phyloP scores from a whole-genome alignment of 352 stramenopile genomes.

The Globisporangium viniferum region DNA sequence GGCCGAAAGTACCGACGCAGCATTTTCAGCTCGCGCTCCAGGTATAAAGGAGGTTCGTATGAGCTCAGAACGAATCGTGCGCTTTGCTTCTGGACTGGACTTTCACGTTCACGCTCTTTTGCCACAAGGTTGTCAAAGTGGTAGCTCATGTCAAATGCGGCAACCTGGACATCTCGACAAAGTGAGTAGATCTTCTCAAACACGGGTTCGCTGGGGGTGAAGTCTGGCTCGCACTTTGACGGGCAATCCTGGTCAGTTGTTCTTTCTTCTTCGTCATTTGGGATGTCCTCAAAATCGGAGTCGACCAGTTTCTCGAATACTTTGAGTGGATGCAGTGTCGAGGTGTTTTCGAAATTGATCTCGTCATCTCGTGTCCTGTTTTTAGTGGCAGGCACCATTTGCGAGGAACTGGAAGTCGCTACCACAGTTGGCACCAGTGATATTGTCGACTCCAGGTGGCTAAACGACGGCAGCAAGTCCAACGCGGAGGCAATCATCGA shows the following conservation, averaged over 20 bases:
- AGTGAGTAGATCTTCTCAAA: constrained; percentile 19
- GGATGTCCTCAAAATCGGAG: background rate
- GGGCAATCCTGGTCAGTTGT: background rate
- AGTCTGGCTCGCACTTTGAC: background rate
- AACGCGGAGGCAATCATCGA: constrained; percentile 39
- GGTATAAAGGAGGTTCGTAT: constrained; percentile 25
- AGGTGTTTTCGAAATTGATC: background rate
- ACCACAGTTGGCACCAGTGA: background rate
- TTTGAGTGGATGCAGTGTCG: background rate
- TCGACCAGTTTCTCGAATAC: background rate
- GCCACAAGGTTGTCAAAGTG: constrained; percentile 5
- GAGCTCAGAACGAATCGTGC: background rate
- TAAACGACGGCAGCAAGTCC: constrained; percentile 29
- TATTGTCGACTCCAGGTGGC: background rate
- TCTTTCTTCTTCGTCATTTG: background rate
- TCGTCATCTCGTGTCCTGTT: background rate
- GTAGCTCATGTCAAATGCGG: constrained; percentile 17
- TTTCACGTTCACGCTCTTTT: background rate
- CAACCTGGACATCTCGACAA: constrained; percentile 18
- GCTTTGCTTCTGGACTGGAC: background rate
- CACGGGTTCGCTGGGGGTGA: background rate
- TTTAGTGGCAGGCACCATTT: constrained; percentile 5
- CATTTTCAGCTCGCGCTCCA: constrained; percentile 69
- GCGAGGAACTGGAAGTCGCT: background rate
- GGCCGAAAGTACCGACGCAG: constrained; percentile 47